Conservation (phyloP, 805 yeast species). For the Lachancea dasiensis region DNA sequence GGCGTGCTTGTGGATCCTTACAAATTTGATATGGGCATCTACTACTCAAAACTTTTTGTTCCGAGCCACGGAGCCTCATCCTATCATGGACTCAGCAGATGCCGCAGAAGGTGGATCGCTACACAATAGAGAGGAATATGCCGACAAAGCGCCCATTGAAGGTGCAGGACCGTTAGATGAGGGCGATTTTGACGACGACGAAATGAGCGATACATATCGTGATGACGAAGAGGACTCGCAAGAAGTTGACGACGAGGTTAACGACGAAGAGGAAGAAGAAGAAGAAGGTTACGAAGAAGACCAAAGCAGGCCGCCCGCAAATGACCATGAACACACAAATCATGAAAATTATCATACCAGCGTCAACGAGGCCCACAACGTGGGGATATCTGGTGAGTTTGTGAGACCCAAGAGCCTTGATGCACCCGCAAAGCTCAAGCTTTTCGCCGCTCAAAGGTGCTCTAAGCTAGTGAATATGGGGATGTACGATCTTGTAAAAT, state of each 20-base stretch:
- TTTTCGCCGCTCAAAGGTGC: conserved; percentile 25
- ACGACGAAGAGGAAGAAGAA: not conserved
- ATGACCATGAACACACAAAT: not conserved
- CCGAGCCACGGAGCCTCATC: conserved; percentile 5
- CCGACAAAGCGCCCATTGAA: not conserved
- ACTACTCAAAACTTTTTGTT: conserved; percentile 12
- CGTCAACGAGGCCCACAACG: conserved; percentile 4
- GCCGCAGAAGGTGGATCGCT: not conserved
- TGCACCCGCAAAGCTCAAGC: conserved; percentile 13
- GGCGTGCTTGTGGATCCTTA: conserved; percentile 30
- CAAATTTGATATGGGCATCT: conserved; percentile 31
- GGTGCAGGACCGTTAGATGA: too few relatives aligned
- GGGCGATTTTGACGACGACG: conserved; percentile 4
- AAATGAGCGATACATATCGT: not conserved
- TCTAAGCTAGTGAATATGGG: conserved; percentile 26
- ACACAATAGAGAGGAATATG: too few relatives aligned
- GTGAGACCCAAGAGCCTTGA: conserved; percentile 10
- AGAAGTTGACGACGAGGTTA: conserved; percentile 7
- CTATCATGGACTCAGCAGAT: conserved; percentile 1
- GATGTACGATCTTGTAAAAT: conserved; percentile 25
- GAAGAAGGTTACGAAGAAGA: conserved; percentile 9
- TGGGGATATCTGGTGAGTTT: conserved; percentile 13
- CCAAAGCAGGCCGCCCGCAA: too few relatives aligned
- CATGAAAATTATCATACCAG: not conserved
- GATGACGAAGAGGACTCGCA: conserved; percentile 7